These are phyloP conservation scores for Cadophora sp. DNA, from an alignment of 2,329 filamentous ascomycete genomes.

Conservation along the genomic window DNA sequence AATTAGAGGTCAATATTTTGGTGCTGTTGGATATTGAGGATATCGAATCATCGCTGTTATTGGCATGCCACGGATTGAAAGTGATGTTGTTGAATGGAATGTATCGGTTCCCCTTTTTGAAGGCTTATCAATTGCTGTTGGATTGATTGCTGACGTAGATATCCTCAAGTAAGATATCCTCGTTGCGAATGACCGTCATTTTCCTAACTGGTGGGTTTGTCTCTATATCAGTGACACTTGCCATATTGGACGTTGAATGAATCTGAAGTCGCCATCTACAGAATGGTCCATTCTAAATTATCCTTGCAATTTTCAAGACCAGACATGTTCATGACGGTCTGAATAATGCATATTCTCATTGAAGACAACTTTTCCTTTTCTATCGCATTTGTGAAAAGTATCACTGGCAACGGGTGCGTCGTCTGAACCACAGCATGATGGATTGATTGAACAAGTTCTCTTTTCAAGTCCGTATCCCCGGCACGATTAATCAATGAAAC, in stretches of 20 bases:
- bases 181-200: slow-evolving; percentile 38
- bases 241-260: no score
- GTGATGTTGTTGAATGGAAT: slow-evolving; percentile 53
- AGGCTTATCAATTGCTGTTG: slow-evolving; percentile 47
- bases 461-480: no score
- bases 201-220: no score
- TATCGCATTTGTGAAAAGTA: slow-evolving; percentile 35
- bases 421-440: slow-evolving; percentile 37
- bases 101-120: no score
- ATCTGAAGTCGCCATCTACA: no score
- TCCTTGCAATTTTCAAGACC: neutral
- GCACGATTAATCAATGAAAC: no score
- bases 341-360: neutral
- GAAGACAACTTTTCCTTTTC: slow-evolving; percentile 42
- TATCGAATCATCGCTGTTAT: slow-evolving; percentile 60
- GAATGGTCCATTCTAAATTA: no score
- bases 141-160: slow-evolving; percentile 61
- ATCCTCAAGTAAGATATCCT: slow-evolving; percentile 53
- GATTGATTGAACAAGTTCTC: no score
- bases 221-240: no score
- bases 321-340: neutral
- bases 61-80: slow-evolving; percentile 53
- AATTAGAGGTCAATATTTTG: slow-evolving; percentile 58
- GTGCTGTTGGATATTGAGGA: slow-evolving; percentile 62
- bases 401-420: slow-evolving; percentile 51